phyloP scores from a whole-genome alignment of 345 rosid genomes.

The Acer negundo region DNA sequence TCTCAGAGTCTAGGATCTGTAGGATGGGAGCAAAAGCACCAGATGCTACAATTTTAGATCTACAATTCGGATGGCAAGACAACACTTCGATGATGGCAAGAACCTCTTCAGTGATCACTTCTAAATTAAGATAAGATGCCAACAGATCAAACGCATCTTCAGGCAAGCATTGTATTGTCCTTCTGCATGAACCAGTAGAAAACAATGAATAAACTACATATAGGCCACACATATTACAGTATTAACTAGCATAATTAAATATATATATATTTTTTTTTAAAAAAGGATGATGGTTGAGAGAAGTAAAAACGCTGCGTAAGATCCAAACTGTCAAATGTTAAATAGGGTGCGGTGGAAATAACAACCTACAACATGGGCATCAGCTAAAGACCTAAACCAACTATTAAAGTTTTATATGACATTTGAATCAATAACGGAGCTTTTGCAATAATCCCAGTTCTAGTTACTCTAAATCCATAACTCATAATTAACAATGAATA shows the following conservation, averaged over 20 bases:
- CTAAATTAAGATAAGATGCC: constrained; percentile 54
- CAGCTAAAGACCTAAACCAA: not conserved
- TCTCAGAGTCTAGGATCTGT: constrained; percentile 44
- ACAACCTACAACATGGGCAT: not conserved
- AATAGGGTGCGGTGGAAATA: not conserved
- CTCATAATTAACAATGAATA: not conserved
- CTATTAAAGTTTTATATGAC: not conserved
- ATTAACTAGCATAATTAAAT: not conserved
- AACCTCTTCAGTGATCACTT: constrained; percentile 46
- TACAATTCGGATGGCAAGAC: constrained; percentile 43
- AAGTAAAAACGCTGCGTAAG: not conserved
- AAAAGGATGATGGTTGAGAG: not conserved
- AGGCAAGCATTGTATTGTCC: constrained; percentile 36
- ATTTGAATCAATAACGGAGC: not conserved
- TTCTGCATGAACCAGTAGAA: constrained; percentile 46
- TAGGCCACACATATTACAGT: not conserved
- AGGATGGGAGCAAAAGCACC: constrained; percentile 51
- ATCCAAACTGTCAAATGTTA: not conserved
- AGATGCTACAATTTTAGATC: constrained; percentile 48
- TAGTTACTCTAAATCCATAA: not conserved
- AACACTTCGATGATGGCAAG: constrained; percentile 53
- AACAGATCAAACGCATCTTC: constrained; percentile 53
- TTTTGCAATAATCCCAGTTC: not conserved
- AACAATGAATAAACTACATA: constrained; percentile 6
- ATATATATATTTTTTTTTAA: not conserved